phyloP scores from a whole-genome alignment of 495 filamentous ascomycete species.

The Choiromyces venosus region DNA sequence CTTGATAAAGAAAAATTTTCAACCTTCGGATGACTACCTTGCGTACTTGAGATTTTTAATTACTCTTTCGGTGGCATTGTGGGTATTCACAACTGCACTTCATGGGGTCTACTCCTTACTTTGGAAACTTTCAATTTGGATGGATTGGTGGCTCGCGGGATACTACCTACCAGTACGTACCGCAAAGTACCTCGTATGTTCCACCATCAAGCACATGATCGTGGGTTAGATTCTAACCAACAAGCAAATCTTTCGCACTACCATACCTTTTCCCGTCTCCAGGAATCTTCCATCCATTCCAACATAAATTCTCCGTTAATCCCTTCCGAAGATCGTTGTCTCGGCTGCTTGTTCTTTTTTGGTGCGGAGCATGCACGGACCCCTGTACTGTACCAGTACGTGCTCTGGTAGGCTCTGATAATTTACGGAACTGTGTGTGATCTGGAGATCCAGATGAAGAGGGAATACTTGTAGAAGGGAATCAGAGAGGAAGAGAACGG shows the following conservation, averaged over 20 bases:
- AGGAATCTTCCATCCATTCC: conserved; percentile 1
- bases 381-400: neutral
- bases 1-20: no score
- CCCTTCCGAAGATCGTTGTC: neutral
- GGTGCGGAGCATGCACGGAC: neutral
- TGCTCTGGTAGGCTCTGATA: no score
- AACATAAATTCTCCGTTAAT: neutral
- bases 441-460: neutral
- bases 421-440: neutral
- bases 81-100: no score
- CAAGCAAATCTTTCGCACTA: neutral
- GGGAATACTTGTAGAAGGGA: neutral
- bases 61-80: no score
- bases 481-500: neutral
- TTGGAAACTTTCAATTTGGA: no score
- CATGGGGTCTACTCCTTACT: no score
- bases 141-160: no score
- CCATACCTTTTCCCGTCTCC: neutral
- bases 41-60: no score
- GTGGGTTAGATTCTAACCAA: neutral
- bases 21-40: no score
- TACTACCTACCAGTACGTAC: neutral
- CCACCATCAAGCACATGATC: neutral
- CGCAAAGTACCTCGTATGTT: neutral
- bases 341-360: neutral